Conservation (phyloP, 805 yeast genomes). For the Cyberlindnera maclurae region DNA sequence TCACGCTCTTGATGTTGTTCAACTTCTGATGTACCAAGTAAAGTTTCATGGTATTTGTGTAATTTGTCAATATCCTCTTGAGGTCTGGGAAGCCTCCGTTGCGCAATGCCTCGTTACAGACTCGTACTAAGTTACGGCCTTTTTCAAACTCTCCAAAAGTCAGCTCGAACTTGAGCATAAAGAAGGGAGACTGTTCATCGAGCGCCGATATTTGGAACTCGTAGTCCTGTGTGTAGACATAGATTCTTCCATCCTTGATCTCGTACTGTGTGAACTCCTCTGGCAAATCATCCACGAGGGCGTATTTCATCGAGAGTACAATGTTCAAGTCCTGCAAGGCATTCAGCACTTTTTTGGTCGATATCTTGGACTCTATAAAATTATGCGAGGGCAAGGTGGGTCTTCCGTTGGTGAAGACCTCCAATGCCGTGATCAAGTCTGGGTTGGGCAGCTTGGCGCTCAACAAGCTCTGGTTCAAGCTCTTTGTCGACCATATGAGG, state of each 20-base stretch:
- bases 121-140: conserved; percentile 41
- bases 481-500: conserved; percentile 58
- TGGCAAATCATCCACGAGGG: conserved; percentile 58
- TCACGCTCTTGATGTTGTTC: conserved; percentile 43
- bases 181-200: conserved; percentile 62
- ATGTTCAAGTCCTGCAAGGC: conserved; percentile 67
- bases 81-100: conserved; percentile 42
- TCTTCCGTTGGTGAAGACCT: conserved; percentile 70
- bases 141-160: conserved; percentile 12
- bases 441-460: conserved; percentile 92
- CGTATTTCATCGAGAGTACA: conserved; percentile 65
- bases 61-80: conserved; percentile 49
- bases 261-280: conserved; percentile 51
- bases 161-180: conserved; percentile 70
- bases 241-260: conserved; percentile 71
- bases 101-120: conserved; percentile 46
- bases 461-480: conserved; percentile 61
- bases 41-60: conserved; percentile 58
- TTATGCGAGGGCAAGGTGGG: conserved; percentile 67
- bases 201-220: conserved; percentile 74
- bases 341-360: conserved; percentile 53
- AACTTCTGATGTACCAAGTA: conserved; percentile 54
- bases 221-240: conserved; percentile 53
- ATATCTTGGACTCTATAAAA: conserved; percentile 39
- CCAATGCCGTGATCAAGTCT: conserved; percentile 80